Evolutionary conservation across 495 filamentous ascomycete genomes (phyloP).

Genomic region (Aspergillus panamensis): DNA sequence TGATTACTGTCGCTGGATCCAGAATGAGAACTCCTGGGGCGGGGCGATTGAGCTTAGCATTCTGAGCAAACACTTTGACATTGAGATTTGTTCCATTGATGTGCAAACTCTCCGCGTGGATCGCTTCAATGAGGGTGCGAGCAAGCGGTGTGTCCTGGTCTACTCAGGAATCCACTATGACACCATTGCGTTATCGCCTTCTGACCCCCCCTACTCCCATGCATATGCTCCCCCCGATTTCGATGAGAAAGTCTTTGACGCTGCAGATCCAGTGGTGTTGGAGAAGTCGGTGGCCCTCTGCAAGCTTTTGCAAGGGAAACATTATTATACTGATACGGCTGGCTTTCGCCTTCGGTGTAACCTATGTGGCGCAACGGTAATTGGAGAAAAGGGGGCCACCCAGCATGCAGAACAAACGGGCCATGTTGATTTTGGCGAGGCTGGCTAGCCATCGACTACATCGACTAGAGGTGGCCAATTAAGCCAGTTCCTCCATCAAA

Average conservation of each 20-base stretch:
- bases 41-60: conserved; percentile 88
- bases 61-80: conserved; percentile 75
- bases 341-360: conserved; percentile 82
- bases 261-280: conserved; percentile 64
- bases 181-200: conserved; percentile 72
- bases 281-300: conserved; percentile 69
- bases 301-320: conserved; percentile 60
- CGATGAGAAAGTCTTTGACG: conserved; percentile 76
- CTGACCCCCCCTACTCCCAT: conserved; percentile 53
- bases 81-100: conserved; percentile 86
- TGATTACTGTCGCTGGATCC: conserved; percentile 82
- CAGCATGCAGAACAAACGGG: conserved; percentile 65
- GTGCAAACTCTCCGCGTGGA: conserved; percentile 66
- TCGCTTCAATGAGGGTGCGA: conserved; percentile 74
- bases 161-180: conserved; percentile 98
- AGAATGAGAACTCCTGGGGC: conserved; percentile 79
- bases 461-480: background rate
- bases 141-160: conserved; percentile 72
- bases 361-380: conserved; percentile 64
- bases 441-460: conserved; percentile 25
- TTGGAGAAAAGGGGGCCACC: conserved; percentile 68
- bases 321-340: conserved; percentile 90
- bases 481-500: background rate
- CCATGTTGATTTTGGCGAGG: conserved; percentile 73
- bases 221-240: conserved; percentile 61